Conservation (phyloP, 192 early-diverging fungal genomes). For the Backusella sp. region DNA sequence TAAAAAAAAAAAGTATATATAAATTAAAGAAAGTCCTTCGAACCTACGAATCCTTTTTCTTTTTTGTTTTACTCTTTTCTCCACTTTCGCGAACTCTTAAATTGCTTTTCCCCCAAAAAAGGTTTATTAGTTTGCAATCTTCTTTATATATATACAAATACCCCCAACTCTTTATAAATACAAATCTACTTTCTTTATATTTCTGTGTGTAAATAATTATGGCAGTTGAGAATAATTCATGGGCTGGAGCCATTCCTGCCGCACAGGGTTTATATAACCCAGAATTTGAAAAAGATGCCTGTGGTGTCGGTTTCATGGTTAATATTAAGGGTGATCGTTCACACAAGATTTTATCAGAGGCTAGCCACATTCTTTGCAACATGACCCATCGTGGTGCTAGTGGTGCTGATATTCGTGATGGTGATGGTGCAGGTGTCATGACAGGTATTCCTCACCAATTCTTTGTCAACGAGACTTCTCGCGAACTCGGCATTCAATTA, state of each 20-base stretch:
- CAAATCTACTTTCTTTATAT: not conserved
- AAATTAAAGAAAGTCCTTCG: not conserved
- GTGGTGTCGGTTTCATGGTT: conserved; percentile 97
- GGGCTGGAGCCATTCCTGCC: conserved; percentile 84
- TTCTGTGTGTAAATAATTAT: conserved; percentile 4
- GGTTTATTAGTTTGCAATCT: not conserved
- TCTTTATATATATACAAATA: conserved; percentile 4
- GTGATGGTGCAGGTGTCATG: conserved; percentile 99
- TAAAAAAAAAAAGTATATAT: conserved; percentile 4
- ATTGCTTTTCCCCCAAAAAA: conserved; percentile 13
- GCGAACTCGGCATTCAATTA: conserved; percentile 60
- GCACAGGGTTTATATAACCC: conserved; percentile 90
- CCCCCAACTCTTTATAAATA: conserved; percentile 7
- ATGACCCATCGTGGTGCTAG: conserved; percentile 98
- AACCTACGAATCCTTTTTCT: not conserved
- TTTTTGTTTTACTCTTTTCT: conserved; percentile 11
- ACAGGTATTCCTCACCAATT: conserved; percentile 90
- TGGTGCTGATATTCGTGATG: conserved; percentile 92
- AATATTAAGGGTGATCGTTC: conserved; percentile 84
- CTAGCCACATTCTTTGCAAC: conserved; percentile 91
- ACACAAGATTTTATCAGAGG: conserved; percentile 90
- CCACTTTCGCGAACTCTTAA: conserved; percentile 2
- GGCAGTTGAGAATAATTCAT: conserved; percentile 47
- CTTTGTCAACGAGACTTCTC: conserved; percentile 61
- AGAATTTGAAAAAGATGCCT: conserved; percentile 88